Evolutionary conservation across 108 stramenopile species (phyloP).

Genomic region (Skeletonema potamos): DNA sequence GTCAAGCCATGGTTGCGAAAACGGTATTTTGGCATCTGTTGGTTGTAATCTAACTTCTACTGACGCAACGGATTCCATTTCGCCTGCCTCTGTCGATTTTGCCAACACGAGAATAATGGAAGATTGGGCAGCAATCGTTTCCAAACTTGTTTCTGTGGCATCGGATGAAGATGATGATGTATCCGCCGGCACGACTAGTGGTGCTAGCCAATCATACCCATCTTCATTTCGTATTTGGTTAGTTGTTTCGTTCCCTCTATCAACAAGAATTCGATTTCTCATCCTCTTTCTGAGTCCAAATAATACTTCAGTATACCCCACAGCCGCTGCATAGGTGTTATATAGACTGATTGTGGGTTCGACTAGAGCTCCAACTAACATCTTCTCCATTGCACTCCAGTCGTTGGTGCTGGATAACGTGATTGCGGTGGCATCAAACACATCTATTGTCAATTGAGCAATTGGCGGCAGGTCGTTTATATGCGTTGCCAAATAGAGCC

Average conservation of each 20-base stretch:
- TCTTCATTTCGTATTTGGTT: constrained; percentile 22
- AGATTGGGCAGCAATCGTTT: constrained; percentile 53
- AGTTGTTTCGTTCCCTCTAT: constrained; percentile 11
- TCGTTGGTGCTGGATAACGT: constrained; percentile 55
- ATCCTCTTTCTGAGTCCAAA: constrained; percentile 65
- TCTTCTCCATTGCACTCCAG: constrained; percentile 61
- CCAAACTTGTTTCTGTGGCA: constrained; percentile 10
- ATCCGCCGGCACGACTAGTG: constrained; percentile 32
- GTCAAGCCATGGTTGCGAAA: constrained; percentile 82
- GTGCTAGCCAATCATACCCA: constrained; percentile 20
- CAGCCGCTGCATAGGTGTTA: constrained; percentile 67
- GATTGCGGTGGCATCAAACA: constrained; percentile 80
- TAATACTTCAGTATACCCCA: constrained; percentile 80
- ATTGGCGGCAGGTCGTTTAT: constrained; percentile 74
- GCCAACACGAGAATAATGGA: constrained; percentile 72
- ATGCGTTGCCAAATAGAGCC: constrained; percentile 53
- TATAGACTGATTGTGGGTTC: constrained; percentile 67
- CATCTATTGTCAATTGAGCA: constrained; percentile 63
- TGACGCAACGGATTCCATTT: constrained; percentile 71
- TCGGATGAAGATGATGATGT: background rate
- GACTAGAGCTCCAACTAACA: constrained; percentile 54
- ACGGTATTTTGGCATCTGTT: constrained; percentile 87
- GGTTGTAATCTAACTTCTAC: constrained; percentile 80
- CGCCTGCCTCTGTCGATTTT: constrained; percentile 10
- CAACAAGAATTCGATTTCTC: constrained; percentile 32